phyloP scores from a whole-genome alignment of 1,139 yeast genomes.

The Yamadazyma dushanensis region DNA sequence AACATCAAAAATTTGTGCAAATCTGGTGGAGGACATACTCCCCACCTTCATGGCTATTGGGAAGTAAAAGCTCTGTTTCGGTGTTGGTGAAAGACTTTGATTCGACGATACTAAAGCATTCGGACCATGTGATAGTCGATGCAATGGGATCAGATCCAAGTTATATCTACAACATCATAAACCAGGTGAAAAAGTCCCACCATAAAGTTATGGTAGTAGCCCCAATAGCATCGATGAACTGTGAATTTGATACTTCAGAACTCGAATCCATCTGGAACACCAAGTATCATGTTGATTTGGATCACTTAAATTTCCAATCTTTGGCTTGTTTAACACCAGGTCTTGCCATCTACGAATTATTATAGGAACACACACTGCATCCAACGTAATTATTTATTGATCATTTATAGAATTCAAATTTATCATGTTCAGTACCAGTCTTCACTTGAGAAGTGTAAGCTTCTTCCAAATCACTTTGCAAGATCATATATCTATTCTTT shows the following conservation, averaged over 20 bases:
- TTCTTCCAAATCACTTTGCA: conserved; percentile 95
- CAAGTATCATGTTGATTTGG: conserved; percentile 58
- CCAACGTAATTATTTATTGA: conserved; percentile 7
- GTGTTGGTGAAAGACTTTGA: conserved; percentile 19
- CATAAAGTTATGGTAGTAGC: conserved; percentile 37
- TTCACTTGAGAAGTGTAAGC: conserved; percentile 97
- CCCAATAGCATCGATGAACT: conserved; percentile 49
- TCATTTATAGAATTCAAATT: conserved; percentile 93
- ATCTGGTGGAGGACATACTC: conserved; percentile 95
- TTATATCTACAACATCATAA: conserved; percentile 3
- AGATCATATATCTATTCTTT: conserved; percentile 93
- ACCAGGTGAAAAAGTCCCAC: conserved; percentile 2
- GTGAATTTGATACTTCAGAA: conserved; percentile 11
- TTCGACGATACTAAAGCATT: conserved; percentile 5
- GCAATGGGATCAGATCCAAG: conserved; percentile 54
- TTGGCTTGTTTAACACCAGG: conserved; percentile 57
- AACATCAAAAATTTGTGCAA: conserved; percentile 28
- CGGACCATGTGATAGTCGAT: conserved; percentile 36
- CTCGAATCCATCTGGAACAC: conserved; percentile 44
- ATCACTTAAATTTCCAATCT: conserved; percentile 59
- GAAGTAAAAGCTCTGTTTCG: conserved; percentile 26
- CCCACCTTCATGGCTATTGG: conserved; percentile 88
- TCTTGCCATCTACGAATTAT: conserved; percentile 49
- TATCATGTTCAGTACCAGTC: conserved; percentile 92
- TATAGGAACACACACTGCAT: conserved; percentile 8